Percentiles rank a stretch among this genome's conserved stretches.
These are phyloP conservation scores for Leptoxyphium fumago DNA, from an alignment of 2,329 filamentous ascomycete genomes.

Conservation along the genomic window DNA sequence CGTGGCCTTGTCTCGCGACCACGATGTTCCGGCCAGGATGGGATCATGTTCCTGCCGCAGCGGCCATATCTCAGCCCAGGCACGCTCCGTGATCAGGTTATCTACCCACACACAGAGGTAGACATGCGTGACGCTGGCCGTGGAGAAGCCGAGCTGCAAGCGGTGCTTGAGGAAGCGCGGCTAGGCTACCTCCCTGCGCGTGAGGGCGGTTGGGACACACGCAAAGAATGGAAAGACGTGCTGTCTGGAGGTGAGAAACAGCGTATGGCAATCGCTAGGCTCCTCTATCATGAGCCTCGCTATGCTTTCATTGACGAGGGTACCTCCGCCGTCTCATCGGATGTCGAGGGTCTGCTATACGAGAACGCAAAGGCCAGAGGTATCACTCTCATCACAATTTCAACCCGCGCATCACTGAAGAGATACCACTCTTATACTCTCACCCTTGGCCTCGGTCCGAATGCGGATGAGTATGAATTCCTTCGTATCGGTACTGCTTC, in stretches of 20 bases:
- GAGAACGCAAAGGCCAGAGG: slow-evolving; percentile 85
- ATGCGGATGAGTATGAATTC: slow-evolving; percentile 80
- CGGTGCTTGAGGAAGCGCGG: slow-evolving; percentile 65
- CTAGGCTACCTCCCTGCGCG: slow-evolving; percentile 81
- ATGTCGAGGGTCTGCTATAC: slow-evolving; percentile 88
- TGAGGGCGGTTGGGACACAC: slow-evolving; percentile 91
- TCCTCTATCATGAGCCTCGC: slow-evolving; percentile 87
- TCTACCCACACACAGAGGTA: slow-evolving; percentile 87
- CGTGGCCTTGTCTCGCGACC: slow-evolving; percentile 82
- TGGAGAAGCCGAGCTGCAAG: slow-evolving; percentile 62
- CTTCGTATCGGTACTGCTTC: slow-evolving; percentile 85
- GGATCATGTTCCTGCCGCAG: slow-evolving; percentile 97
- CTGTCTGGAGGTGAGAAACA: slow-evolving; percentile 97
- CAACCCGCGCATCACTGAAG: slow-evolving; percentile 83
- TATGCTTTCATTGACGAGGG: slow-evolving; percentile 95
- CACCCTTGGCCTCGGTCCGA: slow-evolving; percentile 63
- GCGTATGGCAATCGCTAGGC: slow-evolving; percentile 73
- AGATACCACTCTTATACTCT: slow-evolving; percentile 92
- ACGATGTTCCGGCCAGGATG: slow-evolving; percentile 53
- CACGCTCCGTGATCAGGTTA: slow-evolving; percentile 89
- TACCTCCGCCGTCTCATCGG: slow-evolving; percentile 82
- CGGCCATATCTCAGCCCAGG: slow-evolving; percentile 83
- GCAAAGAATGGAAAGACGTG: slow-evolving; percentile 98
- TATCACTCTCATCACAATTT: slow-evolving; percentile 92
- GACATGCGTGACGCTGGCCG: slow-evolving; percentile 79